Evolutionary conservation across 2,329 filamentous ascomycete species (phyloP).

Genomic region (Xylaria sp.): DNA sequence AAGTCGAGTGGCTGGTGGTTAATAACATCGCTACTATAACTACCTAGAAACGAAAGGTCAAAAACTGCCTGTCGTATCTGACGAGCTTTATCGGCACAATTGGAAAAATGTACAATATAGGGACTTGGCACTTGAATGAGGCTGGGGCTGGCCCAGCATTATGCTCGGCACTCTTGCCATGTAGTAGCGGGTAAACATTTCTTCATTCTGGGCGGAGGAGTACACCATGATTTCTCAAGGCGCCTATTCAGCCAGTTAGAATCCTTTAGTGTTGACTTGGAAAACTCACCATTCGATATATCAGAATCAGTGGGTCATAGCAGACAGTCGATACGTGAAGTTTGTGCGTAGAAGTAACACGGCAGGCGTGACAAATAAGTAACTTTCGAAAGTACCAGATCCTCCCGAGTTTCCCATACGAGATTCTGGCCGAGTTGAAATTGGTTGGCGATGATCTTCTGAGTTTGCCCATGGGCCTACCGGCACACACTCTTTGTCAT

Average conservation of each 20-base stretch:
- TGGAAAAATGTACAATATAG: slow-evolving; percentile 25
- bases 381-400: slow-evolving; percentile 25
- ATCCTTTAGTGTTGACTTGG: slow-evolving; percentile 13
- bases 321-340: slow-evolving; percentile 14
- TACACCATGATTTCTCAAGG: slow-evolving; percentile 25
- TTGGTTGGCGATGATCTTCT: slow-evolving; percentile 25
- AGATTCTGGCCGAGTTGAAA: slow-evolving; percentile 28
- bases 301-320: slow-evolving; percentile 25
- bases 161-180: slow-evolving; percentile 35
- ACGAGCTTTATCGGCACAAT: slow-evolving; percentile 32
- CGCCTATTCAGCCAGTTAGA: slow-evolving; percentile 34
- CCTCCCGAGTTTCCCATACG: slow-evolving; percentile 28
- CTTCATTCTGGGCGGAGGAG: slow-evolving; percentile 22
- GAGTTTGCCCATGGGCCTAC: slow-evolving; percentile 26
- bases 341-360: slow-evolving; percentile 25
- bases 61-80: slow-evolving; percentile 15
- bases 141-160: slow-evolving; percentile 29
- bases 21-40: slow-evolving; percentile 28
- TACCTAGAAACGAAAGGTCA: slow-evolving; percentile 20
- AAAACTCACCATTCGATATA: slow-evolving; percentile 28
- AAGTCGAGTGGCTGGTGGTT: slow-evolving; percentile 36
- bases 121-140: slow-evolving; percentile 29
- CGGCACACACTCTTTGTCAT: slow-evolving; percentile 10
- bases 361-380: slow-evolving; percentile 36
- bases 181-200: slow-evolving; percentile 22